phyloP scores from a whole-genome alignment of 2,329 filamentous ascomycete genomes.

The Niveomyces coronatus region DNA sequence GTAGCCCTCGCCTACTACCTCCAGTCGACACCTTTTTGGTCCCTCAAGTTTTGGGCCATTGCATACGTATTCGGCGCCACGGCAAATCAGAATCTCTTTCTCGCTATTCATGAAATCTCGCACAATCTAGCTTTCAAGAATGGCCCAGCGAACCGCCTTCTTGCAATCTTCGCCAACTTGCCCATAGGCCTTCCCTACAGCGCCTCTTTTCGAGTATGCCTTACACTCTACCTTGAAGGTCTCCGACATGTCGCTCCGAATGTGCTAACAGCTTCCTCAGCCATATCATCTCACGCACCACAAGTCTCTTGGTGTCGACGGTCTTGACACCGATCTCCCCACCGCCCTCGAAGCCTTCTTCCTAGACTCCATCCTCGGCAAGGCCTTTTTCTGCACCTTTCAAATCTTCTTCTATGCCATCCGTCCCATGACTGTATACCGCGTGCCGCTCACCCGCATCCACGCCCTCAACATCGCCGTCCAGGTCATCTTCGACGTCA shows the following conservation, averaged over 20 bases:
- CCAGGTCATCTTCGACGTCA: constrained; percentile 69
- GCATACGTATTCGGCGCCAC: constrained; percentile 91
- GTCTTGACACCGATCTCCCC: constrained; percentile 90
- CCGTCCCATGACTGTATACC: constrained; percentile 89
- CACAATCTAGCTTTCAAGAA: constrained; percentile 93
- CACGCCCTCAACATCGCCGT: constrained; percentile 72
- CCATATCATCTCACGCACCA: constrained; percentile 98
- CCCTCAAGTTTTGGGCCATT: constrained; percentile 73
- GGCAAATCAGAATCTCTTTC: constrained; percentile 95
- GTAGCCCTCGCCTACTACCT: constrained; percentile 67
- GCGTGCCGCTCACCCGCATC: constrained; percentile 74
- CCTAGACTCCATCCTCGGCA: constrained; percentile 88
- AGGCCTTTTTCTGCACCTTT: constrained; percentile 98
- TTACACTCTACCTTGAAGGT: neutral
- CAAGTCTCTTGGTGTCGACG: constrained; percentile 94
- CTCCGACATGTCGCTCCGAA: neutral
- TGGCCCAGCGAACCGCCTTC: constrained; percentile 65
- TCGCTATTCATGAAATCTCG: constrained; percentile 97
- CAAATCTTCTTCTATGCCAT: constrained; percentile 98
- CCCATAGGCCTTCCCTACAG: constrained; percentile 95
- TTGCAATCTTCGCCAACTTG: constrained; percentile 90
- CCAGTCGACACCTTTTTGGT: constrained; percentile 66
- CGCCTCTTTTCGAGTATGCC: constrained; percentile 74
- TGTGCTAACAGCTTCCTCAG: constrained; percentile 28
- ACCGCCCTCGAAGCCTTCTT: constrained; percentile 85